phyloP scores from a whole-genome alignment of 768 basidiomycete species.

The Hericium alpestre region DNA sequence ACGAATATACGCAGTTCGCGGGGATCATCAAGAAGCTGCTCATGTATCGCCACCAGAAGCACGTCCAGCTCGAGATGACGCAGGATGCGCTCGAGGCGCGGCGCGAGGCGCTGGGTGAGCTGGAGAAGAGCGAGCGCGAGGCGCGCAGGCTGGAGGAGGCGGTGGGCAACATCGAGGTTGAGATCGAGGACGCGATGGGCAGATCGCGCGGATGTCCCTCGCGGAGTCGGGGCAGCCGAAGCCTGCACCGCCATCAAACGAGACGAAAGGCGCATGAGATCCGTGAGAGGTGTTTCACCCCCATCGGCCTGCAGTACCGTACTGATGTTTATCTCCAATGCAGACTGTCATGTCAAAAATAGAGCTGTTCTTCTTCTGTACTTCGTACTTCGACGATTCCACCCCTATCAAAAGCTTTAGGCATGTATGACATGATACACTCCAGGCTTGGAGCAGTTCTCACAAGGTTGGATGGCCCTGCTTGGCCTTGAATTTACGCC shows the following conservation, averaged over 20 bases:
- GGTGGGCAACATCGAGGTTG: slow-evolving; percentile 43
- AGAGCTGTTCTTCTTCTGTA: too few relatives aligned
- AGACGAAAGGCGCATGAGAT: neutral
- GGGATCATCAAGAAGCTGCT: slow-evolving; percentile 90
- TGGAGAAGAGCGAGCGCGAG: slow-evolving; percentile 89
- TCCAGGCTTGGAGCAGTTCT: too few relatives aligned
- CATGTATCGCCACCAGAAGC: slow-evolving; percentile 93
- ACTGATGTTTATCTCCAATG: too few relatives aligned
- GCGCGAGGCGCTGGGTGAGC: slow-evolving; percentile 73
- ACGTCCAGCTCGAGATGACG: slow-evolving; percentile 95
- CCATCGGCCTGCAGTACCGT: too few relatives aligned
- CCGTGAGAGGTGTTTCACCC: neutral
- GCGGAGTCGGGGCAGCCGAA: neutral
- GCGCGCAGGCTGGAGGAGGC: slow-evolving; percentile 46
- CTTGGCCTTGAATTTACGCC: too few relatives aligned
- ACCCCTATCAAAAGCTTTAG: too few relatives aligned
- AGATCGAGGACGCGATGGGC: slow-evolving; percentile 67
- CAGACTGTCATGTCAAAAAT: too few relatives aligned
- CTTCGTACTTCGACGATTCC: too few relatives aligned
- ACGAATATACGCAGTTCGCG: slow-evolving; percentile 93
- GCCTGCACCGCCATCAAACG: neutral
- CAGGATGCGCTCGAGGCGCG: slow-evolving; percentile 82
- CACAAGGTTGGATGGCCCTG: too few relatives aligned
- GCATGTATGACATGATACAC: too few relatives aligned
- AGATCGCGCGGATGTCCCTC: slow-evolving; percentile 48